phyloP scores from a whole-genome alignment of 2,329 filamentous ascomycete species.

The Beauveria sp. region DNA sequence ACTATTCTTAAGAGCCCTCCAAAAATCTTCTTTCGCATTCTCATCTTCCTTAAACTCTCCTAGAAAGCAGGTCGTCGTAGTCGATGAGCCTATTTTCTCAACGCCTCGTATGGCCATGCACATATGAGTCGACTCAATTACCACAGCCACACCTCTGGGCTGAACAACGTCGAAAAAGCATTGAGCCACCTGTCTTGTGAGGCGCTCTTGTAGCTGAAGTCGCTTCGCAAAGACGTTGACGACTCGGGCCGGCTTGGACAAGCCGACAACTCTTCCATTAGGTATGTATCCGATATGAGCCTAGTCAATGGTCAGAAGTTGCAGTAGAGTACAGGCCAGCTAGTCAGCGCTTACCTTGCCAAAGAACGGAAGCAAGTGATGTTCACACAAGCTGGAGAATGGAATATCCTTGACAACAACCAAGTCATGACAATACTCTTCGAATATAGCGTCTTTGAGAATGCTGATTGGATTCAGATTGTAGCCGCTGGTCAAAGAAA shows the following conservation, averaged over 20 bases:
- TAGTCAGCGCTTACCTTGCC: not conserved
- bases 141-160: not conserved
- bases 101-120: constrained; percentile 3
- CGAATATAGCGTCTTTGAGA: not conserved
- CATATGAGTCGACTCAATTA: not conserved
- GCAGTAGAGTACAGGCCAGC: not conserved
- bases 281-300: not conserved
- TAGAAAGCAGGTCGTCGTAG: not conserved
- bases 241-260: not conserved
- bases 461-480: not conserved
- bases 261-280: not conserved
- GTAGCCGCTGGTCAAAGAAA: not conserved
- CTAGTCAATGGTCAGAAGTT: not conserved
- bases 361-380: not conserved
- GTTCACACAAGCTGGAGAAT: not conserved
- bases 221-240: not conserved
- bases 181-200: not conserved
- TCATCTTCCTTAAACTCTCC: not conserved
- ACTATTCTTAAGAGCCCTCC: not conserved
- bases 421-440: not conserved
- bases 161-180: not conserved
- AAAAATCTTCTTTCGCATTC: not conserved
- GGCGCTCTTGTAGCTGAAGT: constrained; percentile 1
- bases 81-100: not conserved
- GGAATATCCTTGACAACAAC: not conserved